Evolutionary conservation across 768 basidiomycete genomes (phyloP).

Genomic region (Amylocystis lapponica): DNA sequence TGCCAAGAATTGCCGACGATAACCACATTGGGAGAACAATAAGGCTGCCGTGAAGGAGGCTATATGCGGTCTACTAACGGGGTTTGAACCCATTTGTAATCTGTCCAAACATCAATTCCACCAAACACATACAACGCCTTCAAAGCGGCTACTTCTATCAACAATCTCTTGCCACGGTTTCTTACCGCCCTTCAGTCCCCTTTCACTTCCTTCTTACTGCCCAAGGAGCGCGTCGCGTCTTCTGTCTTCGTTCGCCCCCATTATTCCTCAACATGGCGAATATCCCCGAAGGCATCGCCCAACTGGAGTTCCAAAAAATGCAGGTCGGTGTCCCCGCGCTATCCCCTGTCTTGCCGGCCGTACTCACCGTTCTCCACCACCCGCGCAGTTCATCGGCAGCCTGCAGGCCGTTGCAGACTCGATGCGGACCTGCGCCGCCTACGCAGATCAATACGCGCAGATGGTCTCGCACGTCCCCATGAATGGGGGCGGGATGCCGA

Average conservation of each 20-base stretch:
- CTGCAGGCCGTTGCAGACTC: slow-evolving; percentile 53
- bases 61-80: slow-evolving; percentile 6
- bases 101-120: slow-evolving; percentile 15
- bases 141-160: slow-evolving; percentile 10
- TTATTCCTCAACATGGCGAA: not conserved
- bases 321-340: slow-evolving; percentile 19
- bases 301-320: slow-evolving; percentile 25
- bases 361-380: slow-evolving; percentile 15
- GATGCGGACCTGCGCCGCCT: slow-evolving; percentile 56
- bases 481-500: slow-evolving; percentile 1
- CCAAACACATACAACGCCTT: slow-evolving; percentile 24
- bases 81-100: slow-evolving; percentile 11
- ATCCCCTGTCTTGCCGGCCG: not conserved
- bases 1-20: slow-evolving; percentile 1
- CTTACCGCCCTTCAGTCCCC: slow-evolving; percentile 31
- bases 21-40: slow-evolving; percentile 6
- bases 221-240: slow-evolving; percentile 22
- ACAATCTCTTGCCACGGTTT: slow-evolving; percentile 33
- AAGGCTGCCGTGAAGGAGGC: slow-evolving; percentile 4
- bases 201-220: slow-evolving; percentile 8
- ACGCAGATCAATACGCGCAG: slow-evolving; percentile 56
- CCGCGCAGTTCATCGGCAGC: slow-evolving; percentile 46
- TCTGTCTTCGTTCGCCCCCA: slow-evolving; percentile 1
- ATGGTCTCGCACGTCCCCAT: slow-evolving; percentile 34
- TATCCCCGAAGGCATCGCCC: slow-evolving; percentile 15